Base-by-base conservation (phyloP, 495 filamentous ascomycete species). In the Bryoglossum gracile region DNA sequence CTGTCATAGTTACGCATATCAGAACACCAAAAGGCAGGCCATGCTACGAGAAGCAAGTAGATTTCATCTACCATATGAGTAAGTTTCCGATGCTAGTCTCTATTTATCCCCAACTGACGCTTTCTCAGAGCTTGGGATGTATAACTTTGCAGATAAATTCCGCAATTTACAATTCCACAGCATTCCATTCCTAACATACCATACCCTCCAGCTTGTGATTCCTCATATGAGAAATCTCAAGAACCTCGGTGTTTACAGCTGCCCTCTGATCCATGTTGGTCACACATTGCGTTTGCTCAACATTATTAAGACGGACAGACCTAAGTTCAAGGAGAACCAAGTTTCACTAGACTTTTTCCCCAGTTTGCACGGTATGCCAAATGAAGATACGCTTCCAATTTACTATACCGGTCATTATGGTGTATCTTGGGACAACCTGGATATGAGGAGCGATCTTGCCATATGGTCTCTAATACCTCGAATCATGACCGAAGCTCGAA, bases 191-290 rank as follows among this genome's bases (percentile, higher is more conserved):
- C 26, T 60, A 3, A 57, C 47, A 0, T 18, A 16, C 16, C 21
- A 54, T 9, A 6, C 55, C 11, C 45, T 60, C 4, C 9, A 8
- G 8, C 33, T 60, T n/a, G 11, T 59, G 10, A 50, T 57, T 28
- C 54, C 58, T 5, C 26, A 55, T 11, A 55, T 60, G 57, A 19
- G 22, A 18, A 51, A 53, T 16, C 34, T 60, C 3, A 37, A 40
- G 18, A 14, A 30, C 4, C 14, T 60, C 17, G 54, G 58, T 0
- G 32, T 60, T 22, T 57, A 57, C 18, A 51, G 51, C 23, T 60
- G 58, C 32, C 50, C 16, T n/a, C 28, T 60, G 4, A 55, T 60
- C 30, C 54, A 60, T 46, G 17, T 60, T 17, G 58, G 51, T 0
- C n/a, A 50, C 11, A 50, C 50, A 1, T 3, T 57, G 18, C 19